phyloP scores from a whole-genome alignment of 1,284 basidiomycete species.

The Paramarasmius palmivorus region DNA sequence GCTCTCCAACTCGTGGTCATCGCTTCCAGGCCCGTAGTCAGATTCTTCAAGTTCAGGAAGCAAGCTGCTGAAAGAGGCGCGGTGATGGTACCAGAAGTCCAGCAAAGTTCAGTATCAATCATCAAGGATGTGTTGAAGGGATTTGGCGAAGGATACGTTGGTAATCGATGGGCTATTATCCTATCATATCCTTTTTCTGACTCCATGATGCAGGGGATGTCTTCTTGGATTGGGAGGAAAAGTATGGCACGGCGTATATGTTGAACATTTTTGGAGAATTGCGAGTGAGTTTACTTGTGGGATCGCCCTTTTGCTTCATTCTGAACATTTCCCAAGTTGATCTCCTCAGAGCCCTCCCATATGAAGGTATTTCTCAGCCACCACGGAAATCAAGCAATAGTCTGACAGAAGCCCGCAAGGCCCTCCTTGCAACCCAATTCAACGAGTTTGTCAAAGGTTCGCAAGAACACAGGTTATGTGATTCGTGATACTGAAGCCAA shows the following conservation, averaged over 20 bases:
- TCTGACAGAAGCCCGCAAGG: slow-evolving; percentile 15
- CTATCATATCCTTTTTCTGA: background rate
- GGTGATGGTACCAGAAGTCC: slow-evolving; percentile 4
- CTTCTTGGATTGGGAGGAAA: slow-evolving; percentile 10
- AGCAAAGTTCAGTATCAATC: slow-evolving; percentile 4
- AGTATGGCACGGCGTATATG: slow-evolving; percentile 10
- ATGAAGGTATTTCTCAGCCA: slow-evolving; percentile 12
- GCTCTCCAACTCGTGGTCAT: background rate
- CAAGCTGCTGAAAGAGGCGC: slow-evolving; percentile 8
- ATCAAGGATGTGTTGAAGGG: slow-evolving; percentile 2
- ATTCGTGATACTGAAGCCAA: background rate
- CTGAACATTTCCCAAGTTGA: slow-evolving; percentile 7
- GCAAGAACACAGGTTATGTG: background rate
- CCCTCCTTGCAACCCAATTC: slow-evolving; percentile 38
- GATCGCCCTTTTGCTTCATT: background rate
- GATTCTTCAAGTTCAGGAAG: background rate
- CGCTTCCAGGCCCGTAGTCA: background rate
- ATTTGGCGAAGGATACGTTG: slow-evolving; percentile 7
- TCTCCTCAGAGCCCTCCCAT: slow-evolving; percentile 18
- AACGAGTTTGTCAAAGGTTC: slow-evolving; percentile 43
- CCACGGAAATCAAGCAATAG: background rate
- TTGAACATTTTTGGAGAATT: slow-evolving; percentile 11
- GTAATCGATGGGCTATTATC: background rate
- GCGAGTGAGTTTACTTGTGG: slow-evolving; percentile 8
- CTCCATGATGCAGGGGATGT: slow-evolving; percentile 10